Conservation (phyloP, 2,329 filamentous ascomycete species). For the Tympanopsis confertula region DNA sequence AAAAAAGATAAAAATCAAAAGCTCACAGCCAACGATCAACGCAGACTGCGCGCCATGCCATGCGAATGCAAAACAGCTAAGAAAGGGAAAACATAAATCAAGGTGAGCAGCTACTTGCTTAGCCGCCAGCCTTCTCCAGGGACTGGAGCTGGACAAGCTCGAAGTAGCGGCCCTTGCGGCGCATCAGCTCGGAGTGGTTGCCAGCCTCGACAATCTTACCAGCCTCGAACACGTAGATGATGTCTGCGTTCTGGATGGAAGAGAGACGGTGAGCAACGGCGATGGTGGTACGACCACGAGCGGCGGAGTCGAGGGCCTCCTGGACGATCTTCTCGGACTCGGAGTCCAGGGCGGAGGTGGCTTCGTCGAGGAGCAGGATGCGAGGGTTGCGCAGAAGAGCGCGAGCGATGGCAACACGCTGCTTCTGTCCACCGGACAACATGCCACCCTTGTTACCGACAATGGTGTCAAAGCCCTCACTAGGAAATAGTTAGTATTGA, state of each 20-base stretch:
- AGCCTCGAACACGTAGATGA: constrained; percentile 94
- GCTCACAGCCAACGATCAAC: too few relatives aligned
- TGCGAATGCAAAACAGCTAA: too few relatives aligned
- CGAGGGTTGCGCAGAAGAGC: constrained; percentile 85
- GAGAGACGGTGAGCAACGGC: constrained; percentile 85
- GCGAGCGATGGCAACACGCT: constrained; percentile 85
- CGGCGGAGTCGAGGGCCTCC: constrained; percentile 68
- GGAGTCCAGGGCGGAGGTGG: constrained; percentile 65
- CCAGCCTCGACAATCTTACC: constrained; percentile 78
- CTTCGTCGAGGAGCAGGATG: constrained; percentile 74
- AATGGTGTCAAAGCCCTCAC: constrained; percentile 70
- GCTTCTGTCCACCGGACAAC: constrained; percentile 84
- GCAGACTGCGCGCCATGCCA: too few relatives aligned
- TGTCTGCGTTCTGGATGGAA: constrained; percentile 87
- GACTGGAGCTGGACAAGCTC: constrained; percentile 74
- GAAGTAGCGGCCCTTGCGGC: constrained; percentile 59
- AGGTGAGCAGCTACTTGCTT: too few relatives aligned
- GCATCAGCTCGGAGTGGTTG: constrained; percentile 64
- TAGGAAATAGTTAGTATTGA: constrained; percentile 9
- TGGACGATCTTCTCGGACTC: constrained; percentile 73
- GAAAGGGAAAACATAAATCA: too few relatives aligned
- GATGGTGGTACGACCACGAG: constrained; percentile 78
- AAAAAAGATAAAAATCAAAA: too few relatives aligned
- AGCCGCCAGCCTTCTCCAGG: constrained; percentile 53
- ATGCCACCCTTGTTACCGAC: constrained; percentile 81